Evolutionary conservation across 2,329 filamentous ascomycete genomes (phyloP), one percentile per base, ranked within the genome.

Genomic region (Hypoxylon sp.): DNA sequence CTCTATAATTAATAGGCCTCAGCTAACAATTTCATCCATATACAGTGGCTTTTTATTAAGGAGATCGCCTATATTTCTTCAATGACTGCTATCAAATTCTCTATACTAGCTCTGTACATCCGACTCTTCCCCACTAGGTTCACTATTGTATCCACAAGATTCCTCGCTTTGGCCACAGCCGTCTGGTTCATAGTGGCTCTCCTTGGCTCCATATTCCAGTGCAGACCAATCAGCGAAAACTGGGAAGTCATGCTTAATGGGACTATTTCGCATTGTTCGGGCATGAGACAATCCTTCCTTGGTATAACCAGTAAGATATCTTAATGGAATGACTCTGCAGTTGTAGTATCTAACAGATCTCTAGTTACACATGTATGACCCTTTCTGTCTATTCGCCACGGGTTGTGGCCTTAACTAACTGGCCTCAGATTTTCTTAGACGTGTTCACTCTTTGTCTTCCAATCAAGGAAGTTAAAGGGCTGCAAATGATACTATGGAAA

Each of bases 41-140:
- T 17, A 42, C 6, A 42, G 39, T 42, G 39, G 39, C n/a, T 42
- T 19, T 42, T 17, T 42, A 17, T 42, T 19, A 42, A 42, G 7
- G n/a, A 42, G 17, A 17, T 42, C n/a, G 5, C 39, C 39, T 42
- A 42, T 17, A 8, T 42, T 19, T 17, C n/a, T 42, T 42, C 39
- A 7, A 42, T 42, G n/a, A 7, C 39, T 42, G 19, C 6, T 10
- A 42, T 42, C 39, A 42, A 17, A 42, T n/a, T 42, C 11, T 42
- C 39, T 42, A 42, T 42, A 42, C n/a, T 42, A 19, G 39, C 39
- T 42, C 39, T 42, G 2, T 42, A 19, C n/a, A 42, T 8, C n/a
- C 39, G 39, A 19, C 39, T 42, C n/a, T 42, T 42, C n/a, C 39
- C 39, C n/a, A 42, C 39, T 17, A 42, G n/a, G n/a, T 19, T 42